Base-by-base conservation (phyloP, 2,329 filamentous ascomycete species). In the Sporothrix inflata region DNA sequence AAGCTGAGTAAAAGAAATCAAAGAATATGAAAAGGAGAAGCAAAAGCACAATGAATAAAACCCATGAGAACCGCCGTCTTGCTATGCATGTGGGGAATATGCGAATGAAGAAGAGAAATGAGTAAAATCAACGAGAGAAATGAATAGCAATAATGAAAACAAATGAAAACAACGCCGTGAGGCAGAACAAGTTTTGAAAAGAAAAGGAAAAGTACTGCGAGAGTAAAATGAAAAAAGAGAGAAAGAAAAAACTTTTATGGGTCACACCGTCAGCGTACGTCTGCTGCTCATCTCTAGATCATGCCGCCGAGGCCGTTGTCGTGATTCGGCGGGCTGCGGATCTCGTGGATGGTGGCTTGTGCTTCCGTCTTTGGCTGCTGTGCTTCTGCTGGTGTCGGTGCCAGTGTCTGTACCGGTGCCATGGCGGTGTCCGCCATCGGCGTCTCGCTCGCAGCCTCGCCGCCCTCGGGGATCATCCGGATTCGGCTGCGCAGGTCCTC, bases 401-500 rank as follows among this genome's bases (percentile, higher is more conserved):
- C 8, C 19, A 34, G 38, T 42, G 16, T 38, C n/a, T 27, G 12
- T 21, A 45, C 24, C 40, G 38, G 61, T 9, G 38, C 19, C 3
- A 27, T 24, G 60, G 19, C 19, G 1, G 11, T 16, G 4, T 27
- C 21, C 11, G 60, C 11, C n/a, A 6, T 45, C 1, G 24, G 30
- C 8, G 7, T 38, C 51, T 69, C 21, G 24, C 49, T 38, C 16
- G 51, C 12, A n/a, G 7, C 40, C 47, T 73, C 73, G 34, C 45
- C 55, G 8, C 67, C 74, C 66, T 79, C 78, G n/a, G 77, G 77
- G 42, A 83, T 74, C 71, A 81, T 77, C 69, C 78, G 78, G 69
- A 83, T 83, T 27, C 79, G 79, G 53, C 78, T 79, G 75, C 80
- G 80, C 63, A 84, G 74, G 30, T 79, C 78, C 45, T 79, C 78